These are phyloP conservation scores for Penicillium canescens DNA, from an alignment of 495 filamentous ascomycete species.

Conservation along the genomic window DNA sequence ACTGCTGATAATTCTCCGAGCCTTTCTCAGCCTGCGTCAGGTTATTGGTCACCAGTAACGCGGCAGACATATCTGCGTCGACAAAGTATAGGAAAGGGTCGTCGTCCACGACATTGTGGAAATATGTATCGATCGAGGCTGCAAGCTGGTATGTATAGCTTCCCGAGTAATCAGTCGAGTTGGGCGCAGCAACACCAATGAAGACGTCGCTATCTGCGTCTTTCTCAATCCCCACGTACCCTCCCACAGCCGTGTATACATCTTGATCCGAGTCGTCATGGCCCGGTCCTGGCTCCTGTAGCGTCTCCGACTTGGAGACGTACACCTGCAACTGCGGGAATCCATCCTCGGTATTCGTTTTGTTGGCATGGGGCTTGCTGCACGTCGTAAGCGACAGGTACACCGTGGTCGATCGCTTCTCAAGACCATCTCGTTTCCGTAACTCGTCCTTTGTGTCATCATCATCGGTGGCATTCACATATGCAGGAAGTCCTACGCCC, in stretches of 20 bases:
- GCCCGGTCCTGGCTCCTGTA: slow-evolving; percentile 67
- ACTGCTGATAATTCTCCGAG: slow-evolving; percentile 43
- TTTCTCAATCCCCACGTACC: slow-evolving; percentile 51
- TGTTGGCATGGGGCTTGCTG: slow-evolving; percentile 60
- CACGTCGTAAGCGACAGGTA: slow-evolving; percentile 85
- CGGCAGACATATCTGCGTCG: slow-evolving; percentile 76
- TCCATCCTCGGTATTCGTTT: slow-evolving; percentile 31
- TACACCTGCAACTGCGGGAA: slow-evolving; percentile 75
- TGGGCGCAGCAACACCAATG: slow-evolving; percentile 70
- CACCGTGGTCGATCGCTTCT: slow-evolving; percentile 50
- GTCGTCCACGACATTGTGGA: slow-evolving; percentile 57
- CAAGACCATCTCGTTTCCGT: slow-evolving; percentile 18
- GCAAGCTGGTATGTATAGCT: slow-evolving; percentile 77
- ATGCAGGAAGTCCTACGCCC: slow-evolving; percentile 39
- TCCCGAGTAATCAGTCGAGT: slow-evolving; percentile 55
- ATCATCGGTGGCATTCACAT: slow-evolving; percentile 15
- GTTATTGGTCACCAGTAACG: slow-evolving; percentile 74
- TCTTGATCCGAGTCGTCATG: slow-evolving; percentile 43
- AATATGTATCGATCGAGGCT: slow-evolving; percentile 74
- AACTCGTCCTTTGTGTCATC: slow-evolving; percentile 18
- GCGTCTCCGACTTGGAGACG: slow-evolving; percentile 64
- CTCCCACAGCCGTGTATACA: slow-evolving; percentile 48
- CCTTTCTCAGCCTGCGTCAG: slow-evolving; percentile 52
- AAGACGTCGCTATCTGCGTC: slow-evolving; percentile 62
- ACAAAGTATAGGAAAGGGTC: slow-evolving; percentile 62